Conservation (phyloP, 2,329 filamentous ascomycete genomes). For the Fusarium paranaense region DNA sequence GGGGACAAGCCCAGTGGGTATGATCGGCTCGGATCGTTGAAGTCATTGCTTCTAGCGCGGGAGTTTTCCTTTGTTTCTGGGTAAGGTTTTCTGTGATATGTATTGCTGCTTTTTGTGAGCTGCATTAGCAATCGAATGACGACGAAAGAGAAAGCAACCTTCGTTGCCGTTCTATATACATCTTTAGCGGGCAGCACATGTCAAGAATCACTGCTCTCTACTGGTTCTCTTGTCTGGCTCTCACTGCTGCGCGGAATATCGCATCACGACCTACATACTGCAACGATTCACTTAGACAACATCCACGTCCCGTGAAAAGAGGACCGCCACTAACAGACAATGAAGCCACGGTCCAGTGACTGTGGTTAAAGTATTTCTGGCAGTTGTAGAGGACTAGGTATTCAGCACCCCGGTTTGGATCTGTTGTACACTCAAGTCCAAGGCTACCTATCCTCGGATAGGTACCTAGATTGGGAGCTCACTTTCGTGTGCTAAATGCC, state of each 20-base stretch:
- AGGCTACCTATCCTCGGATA: not conserved
- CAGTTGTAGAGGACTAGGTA: no score
- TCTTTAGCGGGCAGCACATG: accelerated
- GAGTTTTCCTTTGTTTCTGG: not conserved
- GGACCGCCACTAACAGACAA: not conserved
- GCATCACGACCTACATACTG: not conserved
- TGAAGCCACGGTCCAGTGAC: not conserved
- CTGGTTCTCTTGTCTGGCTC: not conserved
- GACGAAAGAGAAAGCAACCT: no score
- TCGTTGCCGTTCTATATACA: not conserved
- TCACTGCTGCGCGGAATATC: not conserved
- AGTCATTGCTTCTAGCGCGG: not conserved
- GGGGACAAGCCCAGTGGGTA: not conserved
- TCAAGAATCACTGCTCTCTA: not conserved
- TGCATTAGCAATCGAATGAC: not conserved
- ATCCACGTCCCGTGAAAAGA: not conserved
- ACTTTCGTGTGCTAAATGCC: not conserved
- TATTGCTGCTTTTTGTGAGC: not conserved
- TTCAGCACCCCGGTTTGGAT: not conserved
- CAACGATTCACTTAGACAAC: not conserved
- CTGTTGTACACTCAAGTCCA: not conserved
- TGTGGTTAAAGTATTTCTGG: not conserved
- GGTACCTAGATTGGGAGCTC: not conserved
- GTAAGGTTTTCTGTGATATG: not conserved
- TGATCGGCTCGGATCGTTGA: not conserved